Conservation (phyloP, 345 rosid genomes). For the Jatropha curcas region DNA sequence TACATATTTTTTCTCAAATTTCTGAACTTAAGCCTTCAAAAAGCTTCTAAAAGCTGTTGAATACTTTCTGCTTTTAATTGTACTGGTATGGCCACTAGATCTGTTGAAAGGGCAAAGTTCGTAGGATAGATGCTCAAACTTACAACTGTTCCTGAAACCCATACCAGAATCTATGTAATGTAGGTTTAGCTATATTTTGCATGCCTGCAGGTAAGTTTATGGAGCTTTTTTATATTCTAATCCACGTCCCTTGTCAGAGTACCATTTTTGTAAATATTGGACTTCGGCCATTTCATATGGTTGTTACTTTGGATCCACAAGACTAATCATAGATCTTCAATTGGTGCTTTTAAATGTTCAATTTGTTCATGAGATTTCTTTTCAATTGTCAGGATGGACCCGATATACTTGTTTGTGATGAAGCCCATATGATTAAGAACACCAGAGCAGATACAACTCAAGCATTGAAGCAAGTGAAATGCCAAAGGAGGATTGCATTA, state of each 20-base stretch:
- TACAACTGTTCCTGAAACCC: background rate
- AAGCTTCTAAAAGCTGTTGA: background rate
- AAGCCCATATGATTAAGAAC: constrained; percentile 97
- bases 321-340: constrained; percentile 1
- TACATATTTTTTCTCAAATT: background rate
- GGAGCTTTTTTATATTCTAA: background rate
- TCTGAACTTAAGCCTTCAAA: background rate
- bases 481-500: constrained; percentile 98
- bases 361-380: constrained; percentile 17
- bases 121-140: background rate
- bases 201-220: background rate
- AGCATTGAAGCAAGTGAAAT: constrained; percentile 89
- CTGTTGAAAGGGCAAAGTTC: background rate
- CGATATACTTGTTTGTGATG: constrained; percentile 99
- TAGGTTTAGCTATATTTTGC: background rate
- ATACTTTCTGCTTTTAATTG: background rate
- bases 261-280: background rate
- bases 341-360: background rate
- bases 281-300: background rate
- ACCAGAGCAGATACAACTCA: constrained; percentile 97
- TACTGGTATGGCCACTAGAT: background rate
- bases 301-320: constrained; percentile 1
- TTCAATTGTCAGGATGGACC: constrained; percentile 80
- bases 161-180: background rate
- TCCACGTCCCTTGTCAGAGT: background rate